These are phyloP conservation scores for Sanghuangporus baumii DNA, from an alignment of 1,284 basidiomycete species.

Conservation along the genomic window DNA sequence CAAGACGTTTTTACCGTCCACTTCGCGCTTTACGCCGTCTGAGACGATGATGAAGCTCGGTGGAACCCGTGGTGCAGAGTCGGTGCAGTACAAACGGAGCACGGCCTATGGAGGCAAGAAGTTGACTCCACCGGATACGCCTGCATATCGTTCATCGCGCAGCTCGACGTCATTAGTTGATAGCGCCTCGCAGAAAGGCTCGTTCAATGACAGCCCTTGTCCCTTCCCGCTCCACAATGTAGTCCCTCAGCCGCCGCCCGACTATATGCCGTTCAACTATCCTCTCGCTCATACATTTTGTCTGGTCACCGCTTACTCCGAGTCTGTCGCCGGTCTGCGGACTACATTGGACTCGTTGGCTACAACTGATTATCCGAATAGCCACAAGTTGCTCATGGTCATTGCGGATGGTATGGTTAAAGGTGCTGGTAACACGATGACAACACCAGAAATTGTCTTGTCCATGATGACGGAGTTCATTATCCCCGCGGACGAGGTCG, in stretches of 20 bases:
- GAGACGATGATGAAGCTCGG: conserved; percentile 62
- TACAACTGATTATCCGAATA: conserved; percentile 98
- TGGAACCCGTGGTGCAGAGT: conserved; percentile 59
- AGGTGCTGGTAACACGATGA: conserved; percentile 82
- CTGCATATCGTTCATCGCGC: conserved; percentile 67
- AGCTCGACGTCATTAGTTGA: conserved; percentile 76
- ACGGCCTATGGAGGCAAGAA: conserved; percentile 49
- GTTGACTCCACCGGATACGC: conserved; percentile 71
- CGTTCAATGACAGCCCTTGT: conserved; percentile 64
- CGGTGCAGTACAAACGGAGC: conserved; percentile 53
- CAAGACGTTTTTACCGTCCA: conserved; percentile 73
- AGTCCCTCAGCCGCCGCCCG: conserved; percentile 86
- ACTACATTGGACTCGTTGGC: conserved; percentile 97
- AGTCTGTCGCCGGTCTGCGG: conserved; percentile 92
- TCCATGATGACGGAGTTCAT: conserved; percentile 98
- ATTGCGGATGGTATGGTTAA: conserved; percentile 99
- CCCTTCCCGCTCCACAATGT: conserved; percentile 92
- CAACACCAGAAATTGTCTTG: conserved; percentile 93
- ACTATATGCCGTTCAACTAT: conserved; percentile 95
- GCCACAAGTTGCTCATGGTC: conserved; percentile 93
- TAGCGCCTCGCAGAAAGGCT: conserved; percentile 35
- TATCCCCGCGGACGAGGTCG: conserved; percentile 80
- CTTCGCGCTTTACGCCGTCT: conserved; percentile 82
- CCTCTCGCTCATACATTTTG: conserved; percentile 92
- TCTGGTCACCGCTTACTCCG: conserved; percentile 97